A percentile compares a stretch with the other conserved stretches of the same genome.
These are phyloP conservation scores for Phytophthora lateralis DNA, from an alignment of 352 stramenopile genomes.

Conservation along the genomic window DNA sequence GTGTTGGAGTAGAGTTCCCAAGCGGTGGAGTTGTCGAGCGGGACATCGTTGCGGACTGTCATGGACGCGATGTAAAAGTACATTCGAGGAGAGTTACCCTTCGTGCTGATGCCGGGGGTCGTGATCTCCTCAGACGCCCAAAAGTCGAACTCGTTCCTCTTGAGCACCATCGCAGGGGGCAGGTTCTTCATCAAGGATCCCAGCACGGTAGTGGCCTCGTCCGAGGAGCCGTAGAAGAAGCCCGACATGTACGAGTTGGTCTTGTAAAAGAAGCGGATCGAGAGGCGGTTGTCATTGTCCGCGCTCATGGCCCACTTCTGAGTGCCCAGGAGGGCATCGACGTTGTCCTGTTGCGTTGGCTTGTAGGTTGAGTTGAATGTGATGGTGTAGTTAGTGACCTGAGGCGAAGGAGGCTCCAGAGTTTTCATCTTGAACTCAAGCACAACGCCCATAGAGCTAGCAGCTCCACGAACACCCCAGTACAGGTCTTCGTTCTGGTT, in stretches of 20 bases:
- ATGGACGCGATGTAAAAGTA: constrained; percentile 37
- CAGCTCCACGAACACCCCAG: constrained; percentile 11
- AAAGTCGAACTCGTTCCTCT: constrained; percentile 19
- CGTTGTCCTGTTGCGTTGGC: constrained; percentile 13
- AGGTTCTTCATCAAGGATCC: constrained; percentile 26
- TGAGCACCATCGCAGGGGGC: constrained; percentile 27
- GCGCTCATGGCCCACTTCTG: constrained; percentile 12
- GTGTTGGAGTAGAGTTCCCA: constrained; percentile 23
- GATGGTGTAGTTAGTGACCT: constrained; percentile 12
- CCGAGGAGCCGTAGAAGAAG: constrained; percentile 25
- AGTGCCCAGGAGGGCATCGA: constrained; percentile 5
- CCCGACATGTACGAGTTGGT: constrained; percentile 8
- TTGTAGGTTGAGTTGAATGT: constrained; percentile 6
- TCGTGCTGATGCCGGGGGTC: constrained; percentile 17
- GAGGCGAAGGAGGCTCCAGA: constrained; percentile 4
- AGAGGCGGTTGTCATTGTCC: constrained; percentile 12
- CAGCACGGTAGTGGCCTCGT: constrained; percentile 10
- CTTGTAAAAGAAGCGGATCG: constrained; percentile 7
- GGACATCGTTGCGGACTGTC: constrained; percentile 19
- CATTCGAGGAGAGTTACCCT: constrained; percentile 20
- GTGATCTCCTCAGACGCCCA: constrained; percentile 21
- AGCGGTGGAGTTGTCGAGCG: constrained; percentile 25
- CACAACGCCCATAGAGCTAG: constrained; percentile 12
- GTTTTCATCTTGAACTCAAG: constrained; percentile 13
- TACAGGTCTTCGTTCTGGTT: constrained; percentile 4